These are phyloP conservation scores for Tetrahymena malaccensis DNA, from an alignment of 73 alveolate genomes.

Conservation along the genomic window DNA sequence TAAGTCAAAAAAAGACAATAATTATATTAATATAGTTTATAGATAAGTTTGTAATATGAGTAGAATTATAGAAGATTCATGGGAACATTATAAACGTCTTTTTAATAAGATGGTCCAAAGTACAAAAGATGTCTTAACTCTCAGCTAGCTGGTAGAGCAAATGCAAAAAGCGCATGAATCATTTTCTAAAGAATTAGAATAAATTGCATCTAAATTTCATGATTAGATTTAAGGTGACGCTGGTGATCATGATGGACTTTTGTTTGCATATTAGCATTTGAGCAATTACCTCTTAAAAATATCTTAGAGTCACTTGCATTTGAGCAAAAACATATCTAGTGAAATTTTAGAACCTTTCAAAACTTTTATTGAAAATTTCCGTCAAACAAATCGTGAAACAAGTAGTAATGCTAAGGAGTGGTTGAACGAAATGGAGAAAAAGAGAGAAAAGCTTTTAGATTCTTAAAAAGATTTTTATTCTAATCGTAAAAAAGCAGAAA, in stretches of 20 bases:
- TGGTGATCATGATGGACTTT: neutral
- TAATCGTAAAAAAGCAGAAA: neutral
- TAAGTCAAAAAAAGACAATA: neutral
- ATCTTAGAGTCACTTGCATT: neutral
- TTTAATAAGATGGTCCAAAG: neutral
- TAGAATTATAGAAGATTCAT: neutral
- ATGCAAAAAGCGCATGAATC: neutral
- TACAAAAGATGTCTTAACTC: neutral
- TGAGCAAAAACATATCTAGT: neutral
- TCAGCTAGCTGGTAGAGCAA: neutral
- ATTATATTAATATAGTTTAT: neutral
- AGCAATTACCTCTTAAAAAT: neutral
- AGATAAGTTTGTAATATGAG: neutral
- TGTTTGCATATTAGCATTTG: neutral
- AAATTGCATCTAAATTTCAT: neutral
- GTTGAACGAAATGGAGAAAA: neutral
- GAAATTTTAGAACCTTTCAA: neutral
- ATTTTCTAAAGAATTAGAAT: neutral
- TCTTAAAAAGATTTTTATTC: neutral
- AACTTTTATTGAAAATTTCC: neutral
- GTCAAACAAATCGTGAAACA: neutral
- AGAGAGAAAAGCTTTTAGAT: neutral
- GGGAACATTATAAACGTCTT: neutral
- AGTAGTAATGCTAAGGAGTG: neutral
- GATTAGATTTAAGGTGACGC: neutral